Conservation (phyloP, 352 stramenopile species). For the Phytophthora pinifolia region DNA sequence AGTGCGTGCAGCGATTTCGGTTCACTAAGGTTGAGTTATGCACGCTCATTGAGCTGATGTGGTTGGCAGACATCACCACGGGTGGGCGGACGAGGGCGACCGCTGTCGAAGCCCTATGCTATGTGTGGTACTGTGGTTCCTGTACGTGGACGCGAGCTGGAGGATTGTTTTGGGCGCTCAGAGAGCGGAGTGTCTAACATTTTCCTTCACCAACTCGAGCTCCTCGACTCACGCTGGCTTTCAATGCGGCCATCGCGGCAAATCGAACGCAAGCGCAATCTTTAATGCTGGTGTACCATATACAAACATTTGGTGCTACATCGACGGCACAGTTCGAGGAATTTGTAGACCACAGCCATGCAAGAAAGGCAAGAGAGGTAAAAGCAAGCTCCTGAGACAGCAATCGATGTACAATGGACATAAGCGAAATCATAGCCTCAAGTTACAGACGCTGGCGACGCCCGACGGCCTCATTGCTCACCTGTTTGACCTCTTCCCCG, state of each 20-base stretch:
- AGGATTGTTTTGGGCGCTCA: neutral
- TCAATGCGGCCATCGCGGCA: neutral
- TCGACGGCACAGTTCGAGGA: conserved; percentile 19
- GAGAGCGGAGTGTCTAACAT: conserved; percentile 2
- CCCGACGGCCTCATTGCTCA: conserved; percentile 25
- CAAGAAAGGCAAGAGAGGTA: neutral
- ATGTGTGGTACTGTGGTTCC: neutral
- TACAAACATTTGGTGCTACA: conserved; percentile 12
- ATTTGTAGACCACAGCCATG: conserved; percentile 4
- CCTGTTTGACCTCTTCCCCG: conserved; percentile 12
- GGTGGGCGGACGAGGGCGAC: neutral
- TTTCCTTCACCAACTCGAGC: conserved; percentile 1
- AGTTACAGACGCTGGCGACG: conserved; percentile 23
- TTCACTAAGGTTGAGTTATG: conserved; percentile 8
- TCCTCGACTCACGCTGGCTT: neutral
- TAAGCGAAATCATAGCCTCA: conserved; percentile 26
- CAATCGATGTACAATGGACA: conserved; percentile 28
- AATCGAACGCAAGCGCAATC: neutral
- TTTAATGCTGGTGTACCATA: neutral
- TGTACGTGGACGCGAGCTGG: neutral
- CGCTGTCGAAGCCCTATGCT: neutral
- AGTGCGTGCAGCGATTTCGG: neutral
- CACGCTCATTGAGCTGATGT: neutral
- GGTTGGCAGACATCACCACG: neutral
- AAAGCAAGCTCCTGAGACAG: conserved; percentile 13